Evolutionary conservation across 2,329 filamentous ascomycete genomes (phyloP), one percentile per base, ranked within the genome.

Genomic region (Dryadomyces quercivorus): DNA sequence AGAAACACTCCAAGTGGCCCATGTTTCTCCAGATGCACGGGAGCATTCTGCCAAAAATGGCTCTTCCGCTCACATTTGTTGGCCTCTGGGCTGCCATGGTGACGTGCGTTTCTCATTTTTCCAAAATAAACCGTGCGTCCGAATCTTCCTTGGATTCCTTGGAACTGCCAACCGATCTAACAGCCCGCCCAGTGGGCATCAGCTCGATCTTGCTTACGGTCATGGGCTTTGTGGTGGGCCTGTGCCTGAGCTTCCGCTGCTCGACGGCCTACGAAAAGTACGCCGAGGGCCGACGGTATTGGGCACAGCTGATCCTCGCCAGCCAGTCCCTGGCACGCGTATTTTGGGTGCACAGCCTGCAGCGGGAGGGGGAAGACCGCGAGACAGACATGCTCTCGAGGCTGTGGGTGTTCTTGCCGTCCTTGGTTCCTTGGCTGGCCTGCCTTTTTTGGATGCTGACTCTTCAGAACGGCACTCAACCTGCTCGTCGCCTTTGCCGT

Each of bases 151-250:
- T 40, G 10, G 26, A 31, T 16, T 36, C 34, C 34, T 36, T 36
- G 6, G 6, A 6, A 6, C 34, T 8, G 10, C 36, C 15, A 16
- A 40, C 36, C 36, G 9, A 31, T 4, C 26, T 31, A 31, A 31
- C 8, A 84, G 18, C 6, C 5, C 12, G 18, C 6, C 5, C 12
- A 69, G 65, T 70, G 48, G 76, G 75, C 48, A 81, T 90, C 59
- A 76, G 77, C 64, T 81, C 75, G n/a, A 75, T 88, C 46, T 74
- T 92, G n/a, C 75, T 92, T 47, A 91, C 86, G 0, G 82, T 92
- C n/a, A 80, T 87, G 31, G 87, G 87, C 82, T 91, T 92, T 69
- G 85, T 91, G 56, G 86, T 92, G 63, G 84, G 84, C 78, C 69
- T 91, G 64, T 79, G 85, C 13, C 73, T 92, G 58, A 88, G 84